A percentile compares a stretch with the other conserved stretches of the same genome.
These are phyloP conservation scores for Seiridium unicorne DNA, from an alignment of 2,329 filamentous ascomycete genomes.

Conservation along the genomic window DNA sequence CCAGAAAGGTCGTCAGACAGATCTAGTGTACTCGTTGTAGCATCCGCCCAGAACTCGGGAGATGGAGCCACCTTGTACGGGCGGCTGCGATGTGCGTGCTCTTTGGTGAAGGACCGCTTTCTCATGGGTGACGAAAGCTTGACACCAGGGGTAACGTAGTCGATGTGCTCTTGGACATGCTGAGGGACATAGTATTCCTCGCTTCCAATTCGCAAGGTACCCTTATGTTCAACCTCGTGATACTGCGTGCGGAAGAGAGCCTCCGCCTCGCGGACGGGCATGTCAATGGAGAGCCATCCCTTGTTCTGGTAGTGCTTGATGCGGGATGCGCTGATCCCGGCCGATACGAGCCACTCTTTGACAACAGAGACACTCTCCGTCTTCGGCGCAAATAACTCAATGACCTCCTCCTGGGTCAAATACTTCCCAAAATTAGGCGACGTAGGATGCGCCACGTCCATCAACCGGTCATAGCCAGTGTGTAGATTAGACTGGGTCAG, in stretches of 20 bases:
- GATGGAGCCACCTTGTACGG: background rate
- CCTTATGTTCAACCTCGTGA: conserved; percentile 4
- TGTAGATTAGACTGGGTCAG: conserved; percentile 27
- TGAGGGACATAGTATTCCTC: conserved; percentile 10
- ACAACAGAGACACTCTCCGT: background rate
- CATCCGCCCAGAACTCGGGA: background rate
- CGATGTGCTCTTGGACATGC: conserved; percentile 33
- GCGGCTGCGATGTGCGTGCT: background rate
- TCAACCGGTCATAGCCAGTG: conserved; percentile 27
- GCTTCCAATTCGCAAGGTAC: background rate
- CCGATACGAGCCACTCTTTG: background rate
- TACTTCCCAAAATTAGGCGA: conserved; percentile 17
- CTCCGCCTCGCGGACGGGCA: conserved; percentile 7
- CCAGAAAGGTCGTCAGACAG: background rate
- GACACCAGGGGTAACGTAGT: conserved; percentile 48
- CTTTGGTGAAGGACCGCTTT: background rate
- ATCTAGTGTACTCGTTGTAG: background rate
- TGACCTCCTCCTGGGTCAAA: background rate
- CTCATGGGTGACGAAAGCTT: conserved; percentile 23
- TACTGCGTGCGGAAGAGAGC: conserved; percentile 6
- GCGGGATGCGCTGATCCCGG: conserved; percentile 1
- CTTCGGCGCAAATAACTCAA: conserved; percentile 5
- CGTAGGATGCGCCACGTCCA: conserved; percentile 28
- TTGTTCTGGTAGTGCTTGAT: conserved; percentile 12
- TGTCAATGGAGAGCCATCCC: conserved; percentile 4